Evolutionary conservation across 352 stramenopile genomes (phyloP).

Genomic region (Pythium graminicola): DNA sequence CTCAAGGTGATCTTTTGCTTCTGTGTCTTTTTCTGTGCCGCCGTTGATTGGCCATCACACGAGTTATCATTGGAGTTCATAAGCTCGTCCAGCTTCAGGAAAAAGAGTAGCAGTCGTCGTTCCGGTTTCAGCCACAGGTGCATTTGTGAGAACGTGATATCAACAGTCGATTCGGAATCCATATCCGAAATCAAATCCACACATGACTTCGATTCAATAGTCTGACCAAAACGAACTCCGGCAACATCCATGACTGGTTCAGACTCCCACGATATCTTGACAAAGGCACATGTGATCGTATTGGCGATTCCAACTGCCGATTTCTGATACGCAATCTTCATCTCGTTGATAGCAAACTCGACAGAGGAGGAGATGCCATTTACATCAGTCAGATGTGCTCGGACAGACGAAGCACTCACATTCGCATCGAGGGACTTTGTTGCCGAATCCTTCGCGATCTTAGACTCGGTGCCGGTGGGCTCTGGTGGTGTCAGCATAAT

Average conservation of each 20-base stretch:
- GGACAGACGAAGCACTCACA: slow-evolving; percentile 2
- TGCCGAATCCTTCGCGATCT: background rate
- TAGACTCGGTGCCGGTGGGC: background rate
- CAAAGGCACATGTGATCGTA: slow-evolving; percentile 7
- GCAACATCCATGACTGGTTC: slow-evolving; percentile 21
- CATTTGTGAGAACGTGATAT: slow-evolving; percentile 20
- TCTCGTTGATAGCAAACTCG: slow-evolving; percentile 11
- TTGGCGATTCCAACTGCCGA: background rate
- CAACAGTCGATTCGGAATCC: slow-evolving; percentile 1
- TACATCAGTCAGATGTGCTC: slow-evolving; percentile 11
- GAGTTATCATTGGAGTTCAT: slow-evolving; percentile 13
- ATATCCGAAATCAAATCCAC: slow-evolving; percentile 2
- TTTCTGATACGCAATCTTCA: slow-evolving; percentile 12
- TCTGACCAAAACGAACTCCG: slow-evolving; percentile 23
- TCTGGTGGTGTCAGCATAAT: slow-evolving; percentile 30
- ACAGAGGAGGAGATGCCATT: slow-evolving; percentile 6
- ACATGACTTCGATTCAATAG: slow-evolving; percentile 9
- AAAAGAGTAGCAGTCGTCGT: slow-evolving; percentile 38
- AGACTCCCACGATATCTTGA: slow-evolving; percentile 15
- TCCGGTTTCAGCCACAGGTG: slow-evolving; percentile 26
- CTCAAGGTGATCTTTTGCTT: slow-evolving; percentile 27
- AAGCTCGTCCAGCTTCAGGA: slow-evolving; percentile 46
- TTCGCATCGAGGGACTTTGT: background rate
- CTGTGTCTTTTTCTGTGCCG: slow-evolving; percentile 11
- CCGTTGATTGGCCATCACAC: background rate